A percentile compares a stretch with the other conserved stretches of the same genome.
These are phyloP conservation scores for Diutina neorugosa DNA, from an alignment of 1,139 yeast genomes.

Conservation along the genomic window DNA sequence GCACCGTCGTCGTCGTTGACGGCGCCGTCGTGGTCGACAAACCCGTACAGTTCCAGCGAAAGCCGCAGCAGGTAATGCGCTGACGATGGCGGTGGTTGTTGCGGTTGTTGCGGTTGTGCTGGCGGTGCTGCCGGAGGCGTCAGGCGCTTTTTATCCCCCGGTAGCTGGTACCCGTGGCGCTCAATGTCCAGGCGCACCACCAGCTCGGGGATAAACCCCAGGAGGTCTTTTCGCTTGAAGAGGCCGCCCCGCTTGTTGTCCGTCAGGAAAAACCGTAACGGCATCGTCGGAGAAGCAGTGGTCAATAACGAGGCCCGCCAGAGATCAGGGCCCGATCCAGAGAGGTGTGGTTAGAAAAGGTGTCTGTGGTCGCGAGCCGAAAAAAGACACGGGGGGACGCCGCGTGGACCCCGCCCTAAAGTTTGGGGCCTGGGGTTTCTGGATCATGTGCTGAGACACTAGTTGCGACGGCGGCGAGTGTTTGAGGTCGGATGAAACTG, in stretches of 20 bases:
- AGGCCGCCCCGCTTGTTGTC: constrained; percentile 3
- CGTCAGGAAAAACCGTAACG: constrained; percentile 1
- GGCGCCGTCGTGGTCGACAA: no score
- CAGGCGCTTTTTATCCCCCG: no score
- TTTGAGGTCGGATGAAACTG: no score
- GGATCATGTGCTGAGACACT: background rate
- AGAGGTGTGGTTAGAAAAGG: background rate
- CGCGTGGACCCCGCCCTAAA: background rate
- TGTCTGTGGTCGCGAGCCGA: background rate
- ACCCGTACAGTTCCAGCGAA: background rate
- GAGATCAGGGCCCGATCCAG: background rate
- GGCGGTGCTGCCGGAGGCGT: no score
- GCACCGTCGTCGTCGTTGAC: no score
- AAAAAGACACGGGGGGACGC: background rate
- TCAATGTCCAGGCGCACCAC: constrained; percentile 3
- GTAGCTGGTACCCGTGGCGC: background rate
- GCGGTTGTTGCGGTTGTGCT: no score
- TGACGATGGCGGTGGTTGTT: background rate
- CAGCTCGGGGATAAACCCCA: constrained; percentile 4
- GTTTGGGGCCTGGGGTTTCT: background rate
- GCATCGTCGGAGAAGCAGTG: background rate
- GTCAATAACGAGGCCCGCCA: no score
- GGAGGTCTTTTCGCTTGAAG: constrained; percentile 4
- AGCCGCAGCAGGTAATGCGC: background rate
- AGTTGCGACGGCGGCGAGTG: no score